These are phyloP conservation scores for Bruguiera hainesii DNA, from an alignment of 441 rosid genomes.

Conservation along the genomic window DNA sequence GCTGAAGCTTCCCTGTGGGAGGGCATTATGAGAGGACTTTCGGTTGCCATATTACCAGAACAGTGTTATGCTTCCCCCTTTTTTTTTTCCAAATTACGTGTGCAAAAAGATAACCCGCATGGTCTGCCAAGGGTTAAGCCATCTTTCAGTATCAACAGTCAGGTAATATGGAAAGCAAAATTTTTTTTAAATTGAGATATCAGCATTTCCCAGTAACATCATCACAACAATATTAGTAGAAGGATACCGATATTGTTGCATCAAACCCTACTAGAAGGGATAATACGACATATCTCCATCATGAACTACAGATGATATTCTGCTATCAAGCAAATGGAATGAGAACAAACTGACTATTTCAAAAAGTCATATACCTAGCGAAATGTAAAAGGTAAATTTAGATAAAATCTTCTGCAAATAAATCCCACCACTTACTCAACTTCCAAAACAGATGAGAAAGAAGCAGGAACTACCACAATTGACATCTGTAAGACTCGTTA, in stretches of 20 bases:
- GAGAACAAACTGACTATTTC: neutral
- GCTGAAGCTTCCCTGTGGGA: constrained; percentile 24
- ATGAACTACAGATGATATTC: neutral
- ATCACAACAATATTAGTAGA: neutral
- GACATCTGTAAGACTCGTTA: neutral
- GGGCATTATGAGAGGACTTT: constrained; percentile 52
- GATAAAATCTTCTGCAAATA: neutral
- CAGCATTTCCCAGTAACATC: neutral
- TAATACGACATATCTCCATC: neutral
- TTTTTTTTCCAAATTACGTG: constrained; percentile 1
- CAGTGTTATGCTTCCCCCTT: constrained; percentile 15
- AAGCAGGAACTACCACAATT: neutral
- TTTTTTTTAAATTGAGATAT: neutral
- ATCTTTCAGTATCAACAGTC: constrained; percentile 7
- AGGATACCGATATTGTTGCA: neutral
- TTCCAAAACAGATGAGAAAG: neutral
- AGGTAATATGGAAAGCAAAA: neutral
- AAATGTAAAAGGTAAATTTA: neutral
- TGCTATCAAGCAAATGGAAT: neutral
- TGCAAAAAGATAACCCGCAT: constrained; percentile 12
- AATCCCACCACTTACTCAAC: neutral
- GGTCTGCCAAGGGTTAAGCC: constrained; percentile 16
- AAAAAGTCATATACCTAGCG: neutral
- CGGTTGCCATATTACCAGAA: constrained; percentile 44
- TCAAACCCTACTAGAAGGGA: neutral